Conservation (phyloP, 1,284 basidiomycete species). For the Cryptococcus sp. region DNA sequence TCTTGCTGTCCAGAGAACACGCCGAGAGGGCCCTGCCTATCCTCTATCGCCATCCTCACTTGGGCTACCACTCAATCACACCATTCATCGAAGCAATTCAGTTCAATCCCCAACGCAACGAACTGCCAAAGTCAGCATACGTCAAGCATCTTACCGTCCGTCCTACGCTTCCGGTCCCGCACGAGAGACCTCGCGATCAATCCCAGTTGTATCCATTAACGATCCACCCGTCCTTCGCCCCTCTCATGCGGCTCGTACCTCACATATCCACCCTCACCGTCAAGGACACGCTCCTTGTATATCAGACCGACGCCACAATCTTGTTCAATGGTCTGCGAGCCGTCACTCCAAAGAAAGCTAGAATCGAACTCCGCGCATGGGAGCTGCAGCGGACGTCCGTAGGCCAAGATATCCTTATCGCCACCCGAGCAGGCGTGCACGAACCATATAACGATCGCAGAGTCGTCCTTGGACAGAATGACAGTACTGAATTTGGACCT, state of each 20-base stretch:
- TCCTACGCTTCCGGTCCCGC: slow-evolving; percentile 17
- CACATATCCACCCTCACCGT: slow-evolving; percentile 26
- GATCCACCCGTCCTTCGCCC: slow-evolving; percentile 17
- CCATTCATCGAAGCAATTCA: slow-evolving; percentile 17
- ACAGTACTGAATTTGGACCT: no score
- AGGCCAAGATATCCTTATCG: slow-evolving; percentile 26
- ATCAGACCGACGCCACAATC: slow-evolving; percentile 13
- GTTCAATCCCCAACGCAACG: slow-evolving; percentile 2
- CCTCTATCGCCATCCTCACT: slow-evolving; percentile 31
- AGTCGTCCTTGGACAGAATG: no score
- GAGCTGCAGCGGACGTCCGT: slow-evolving; percentile 25
- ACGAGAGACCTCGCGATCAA: neutral
- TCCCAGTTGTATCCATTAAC: slow-evolving; percentile 8
- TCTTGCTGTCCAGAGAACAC: slow-evolving; percentile 24
- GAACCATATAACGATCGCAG: neutral
- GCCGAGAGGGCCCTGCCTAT: slow-evolving; percentile 21
- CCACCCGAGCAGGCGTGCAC: slow-evolving; percentile 14
- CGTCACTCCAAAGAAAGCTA: slow-evolving; percentile 27
- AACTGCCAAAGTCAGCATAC: slow-evolving; percentile 6
- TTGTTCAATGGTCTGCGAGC: slow-evolving; percentile 24
- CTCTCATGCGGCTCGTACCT: slow-evolving; percentile 18
- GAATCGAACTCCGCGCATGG: slow-evolving; percentile 36
- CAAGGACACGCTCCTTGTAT: slow-evolving; percentile 28
- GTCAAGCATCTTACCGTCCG: slow-evolving; percentile 32
- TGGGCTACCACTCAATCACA: slow-evolving; percentile 22